Conservation (phyloP, 1,284 basidiomycete genomes). For the Ceratobasidium sp. region DNA sequence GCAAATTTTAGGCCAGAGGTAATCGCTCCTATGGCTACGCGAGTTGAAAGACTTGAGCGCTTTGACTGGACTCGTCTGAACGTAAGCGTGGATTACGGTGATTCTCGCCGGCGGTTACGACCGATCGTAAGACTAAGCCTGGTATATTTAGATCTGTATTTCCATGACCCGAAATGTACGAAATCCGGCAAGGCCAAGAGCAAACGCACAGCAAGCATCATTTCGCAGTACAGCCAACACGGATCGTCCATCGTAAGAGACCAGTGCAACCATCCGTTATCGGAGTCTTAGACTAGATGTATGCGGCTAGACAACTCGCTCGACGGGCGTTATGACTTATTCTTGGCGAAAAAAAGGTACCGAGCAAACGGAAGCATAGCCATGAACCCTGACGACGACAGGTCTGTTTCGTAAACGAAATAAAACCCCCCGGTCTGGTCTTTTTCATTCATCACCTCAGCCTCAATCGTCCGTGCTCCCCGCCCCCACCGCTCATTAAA, state of each 20-base stretch:
- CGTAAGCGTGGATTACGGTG: conserved; percentile 23
- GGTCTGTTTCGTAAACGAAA: not conserved
- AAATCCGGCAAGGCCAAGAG: not conserved
- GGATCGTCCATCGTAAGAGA: not conserved
- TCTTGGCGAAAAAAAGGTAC: not conserved
- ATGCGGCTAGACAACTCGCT: conserved; percentile 1
- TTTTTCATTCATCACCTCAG: conserved; percentile 10
- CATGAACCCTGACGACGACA: conserved; percentile 4
- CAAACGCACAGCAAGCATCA: not conserved
- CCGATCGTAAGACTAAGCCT: not conserved
- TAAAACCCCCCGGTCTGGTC: conserved; percentile 20
- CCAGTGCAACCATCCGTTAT: not conserved
- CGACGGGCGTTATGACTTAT: not conserved
- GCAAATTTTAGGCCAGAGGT: no score
- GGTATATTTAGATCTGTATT: not conserved
- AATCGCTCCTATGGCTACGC: not conserved
- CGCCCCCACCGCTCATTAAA: conserved; percentile 29
- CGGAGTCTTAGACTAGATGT: not conserved
- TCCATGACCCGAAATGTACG: not conserved
- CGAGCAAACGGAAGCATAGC: not conserved
- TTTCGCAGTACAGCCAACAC: not conserved
- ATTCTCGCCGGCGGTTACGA: conserved; percentile 4
- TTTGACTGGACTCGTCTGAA: not conserved
- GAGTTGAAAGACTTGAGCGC: no score
- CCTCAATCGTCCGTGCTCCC: not conserved